phyloP scores from a whole-genome alignment of 2,329 filamentous ascomycete genomes.

The Phoma sp. region DNA sequence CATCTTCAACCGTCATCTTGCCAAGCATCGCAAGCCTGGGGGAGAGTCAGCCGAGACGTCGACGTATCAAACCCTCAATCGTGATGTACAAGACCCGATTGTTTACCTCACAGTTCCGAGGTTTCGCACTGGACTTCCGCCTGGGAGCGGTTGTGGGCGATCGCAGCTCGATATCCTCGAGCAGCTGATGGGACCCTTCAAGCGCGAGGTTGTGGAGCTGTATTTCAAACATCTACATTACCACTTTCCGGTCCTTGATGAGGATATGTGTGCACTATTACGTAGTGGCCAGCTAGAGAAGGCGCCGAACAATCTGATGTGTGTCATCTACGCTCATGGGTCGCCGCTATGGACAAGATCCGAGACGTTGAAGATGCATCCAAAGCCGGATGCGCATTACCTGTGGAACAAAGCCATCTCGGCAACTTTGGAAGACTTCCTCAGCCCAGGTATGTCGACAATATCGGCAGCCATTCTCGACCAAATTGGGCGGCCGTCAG shows the following conservation, averaged over 20 bases:
- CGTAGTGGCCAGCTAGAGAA: conserved; percentile 42
- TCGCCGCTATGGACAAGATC: conserved; percentile 48
- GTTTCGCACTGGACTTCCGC: conserved; percentile 54
- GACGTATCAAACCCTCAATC: conserved; percentile 59
- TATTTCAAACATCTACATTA: conserved; percentile 51
- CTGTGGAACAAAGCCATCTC: conserved; percentile 52
- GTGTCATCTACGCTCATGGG: conserved; percentile 48
- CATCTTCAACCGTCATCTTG: conserved; percentile 49
- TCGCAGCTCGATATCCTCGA: conserved; percentile 51
- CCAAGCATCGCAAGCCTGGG: conserved; percentile 34
- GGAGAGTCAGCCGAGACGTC: conserved; percentile 37
- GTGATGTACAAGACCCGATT: conserved; percentile 49
- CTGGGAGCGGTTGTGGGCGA: conserved; percentile 43
- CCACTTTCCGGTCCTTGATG: conserved; percentile 50
- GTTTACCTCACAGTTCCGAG: conserved; percentile 56
- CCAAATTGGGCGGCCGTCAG: conserved; percentile 49
- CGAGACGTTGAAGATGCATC: conserved; percentile 42
- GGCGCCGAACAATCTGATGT: conserved; percentile 47
- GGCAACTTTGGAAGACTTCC: conserved; percentile 51
- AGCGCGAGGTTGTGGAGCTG: conserved; percentile 50
- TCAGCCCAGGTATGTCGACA: conserved; percentile 50
- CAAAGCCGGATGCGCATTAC: conserved; percentile 47
- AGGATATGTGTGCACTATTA: conserved; percentile 44
- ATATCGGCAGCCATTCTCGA: conserved; percentile 50
- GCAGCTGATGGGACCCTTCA: conserved; percentile 49